These are phyloP conservation scores for Paraconiothyrium sp. DNA, from an alignment of 2,329 filamentous ascomycete species.

Conservation along the genomic window DNA sequence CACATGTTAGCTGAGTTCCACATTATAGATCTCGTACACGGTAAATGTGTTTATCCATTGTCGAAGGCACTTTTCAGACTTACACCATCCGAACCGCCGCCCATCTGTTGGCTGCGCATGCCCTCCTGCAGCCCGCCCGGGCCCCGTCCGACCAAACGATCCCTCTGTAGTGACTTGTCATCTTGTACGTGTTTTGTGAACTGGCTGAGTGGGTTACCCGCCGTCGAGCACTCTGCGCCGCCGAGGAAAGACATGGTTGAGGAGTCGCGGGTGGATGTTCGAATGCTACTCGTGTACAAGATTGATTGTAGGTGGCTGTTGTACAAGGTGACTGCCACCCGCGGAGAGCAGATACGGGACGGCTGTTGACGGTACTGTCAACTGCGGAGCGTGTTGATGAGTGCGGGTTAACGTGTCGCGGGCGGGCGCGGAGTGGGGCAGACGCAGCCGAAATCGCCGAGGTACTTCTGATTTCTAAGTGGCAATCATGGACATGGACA, in stretches of 20 bases:
- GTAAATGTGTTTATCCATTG: not conserved
- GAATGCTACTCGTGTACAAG: not conserved
- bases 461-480: constrained; percentile 29
- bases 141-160: constrained; percentile 81
- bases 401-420: constrained; percentile 26
- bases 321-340: constrained; percentile 11
- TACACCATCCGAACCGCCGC: constrained; percentile 72
- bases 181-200: constrained; percentile 97
- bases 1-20: constrained; percentile 31
- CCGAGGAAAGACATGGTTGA: constrained; percentile 88
- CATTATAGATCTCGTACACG: not conserved
- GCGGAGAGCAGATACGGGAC: not conserved
- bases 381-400: constrained; percentile 7
- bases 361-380: not conserved
- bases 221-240: constrained; percentile 95
- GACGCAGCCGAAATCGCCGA: constrained; percentile 25
- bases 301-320: constrained; percentile 3
- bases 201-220: constrained; percentile 94
- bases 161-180: constrained; percentile 93
- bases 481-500: constrained; percentile 13
- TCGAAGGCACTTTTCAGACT: constrained; percentile 23
- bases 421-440: constrained; percentile 21
- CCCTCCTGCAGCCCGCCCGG: constrained; percentile 76
- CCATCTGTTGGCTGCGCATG: constrained; percentile 77
- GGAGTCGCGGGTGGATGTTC: not conserved